Percentiles rank a stretch among this genome's conserved stretches.
These are phyloP conservation scores for Bipolaris bicolor DNA, from an alignment of 2,329 filamentous ascomycete species.

Conservation along the genomic window DNA sequence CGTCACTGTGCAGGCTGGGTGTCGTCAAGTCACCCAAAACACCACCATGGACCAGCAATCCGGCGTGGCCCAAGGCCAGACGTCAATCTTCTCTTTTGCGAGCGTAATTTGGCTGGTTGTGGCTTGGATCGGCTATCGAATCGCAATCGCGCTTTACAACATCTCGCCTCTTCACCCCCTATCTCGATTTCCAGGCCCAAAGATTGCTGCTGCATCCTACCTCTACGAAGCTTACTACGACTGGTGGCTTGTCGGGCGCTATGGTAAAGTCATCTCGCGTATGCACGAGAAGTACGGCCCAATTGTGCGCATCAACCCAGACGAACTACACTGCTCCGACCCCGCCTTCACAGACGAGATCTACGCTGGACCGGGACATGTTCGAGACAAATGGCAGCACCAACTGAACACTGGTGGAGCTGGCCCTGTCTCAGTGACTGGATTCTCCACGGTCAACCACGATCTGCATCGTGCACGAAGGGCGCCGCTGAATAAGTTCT, in stretches of 20 bases:
- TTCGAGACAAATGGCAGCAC: constrained; percentile 34
- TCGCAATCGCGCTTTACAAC: constrained; percentile 30
- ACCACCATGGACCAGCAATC: constrained; percentile 27
- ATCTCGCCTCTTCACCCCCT: constrained; percentile 34
- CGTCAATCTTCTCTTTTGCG: constrained; percentile 20
- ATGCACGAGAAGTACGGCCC: constrained; percentile 45
- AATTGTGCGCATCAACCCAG: constrained; percentile 39
- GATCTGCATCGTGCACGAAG: constrained; percentile 43
- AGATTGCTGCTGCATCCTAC: constrained; percentile 36
- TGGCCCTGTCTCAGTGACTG: constrained; percentile 34
- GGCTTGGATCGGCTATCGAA: constrained; percentile 28
- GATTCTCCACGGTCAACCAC: constrained; percentile 37
- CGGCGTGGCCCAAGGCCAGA: constrained; percentile 16
- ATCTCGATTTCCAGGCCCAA: constrained; percentile 36
- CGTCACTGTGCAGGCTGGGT: constrained; percentile 15
- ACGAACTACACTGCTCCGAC: constrained; percentile 43
- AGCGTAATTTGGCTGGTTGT: constrained; percentile 20
- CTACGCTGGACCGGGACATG: constrained; percentile 36
- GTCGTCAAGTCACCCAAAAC: constrained; percentile 5
- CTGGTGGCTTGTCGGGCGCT: constrained; percentile 37
- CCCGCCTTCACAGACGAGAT: constrained; percentile 42
- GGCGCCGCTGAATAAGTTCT: constrained; percentile 45
- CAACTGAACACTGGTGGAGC: constrained; percentile 34
- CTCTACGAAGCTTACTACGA: constrained; percentile 42
- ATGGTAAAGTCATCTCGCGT: constrained; percentile 42